Evolutionary conservation across 805 yeast genomes (phyloP), one percentile per base, ranked within the genome.

Genomic region (Nakazawaea wyomingensis): DNA sequence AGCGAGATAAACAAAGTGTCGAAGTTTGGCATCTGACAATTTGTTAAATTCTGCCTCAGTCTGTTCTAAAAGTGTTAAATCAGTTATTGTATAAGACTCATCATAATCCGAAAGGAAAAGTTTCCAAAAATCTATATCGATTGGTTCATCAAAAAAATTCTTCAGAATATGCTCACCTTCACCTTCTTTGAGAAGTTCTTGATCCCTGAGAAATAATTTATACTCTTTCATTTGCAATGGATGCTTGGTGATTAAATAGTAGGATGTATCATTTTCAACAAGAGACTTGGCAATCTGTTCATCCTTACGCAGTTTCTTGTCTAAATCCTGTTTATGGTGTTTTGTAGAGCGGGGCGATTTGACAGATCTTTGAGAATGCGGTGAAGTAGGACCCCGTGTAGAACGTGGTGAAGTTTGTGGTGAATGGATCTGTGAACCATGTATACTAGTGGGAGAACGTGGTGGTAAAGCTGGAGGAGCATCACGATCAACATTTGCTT

Each of bases 71-170:
- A 38, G n/a, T 5, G 14, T 8, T 4, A 28, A 19, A 28, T 43
- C 46, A 4, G 16, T 16, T 2, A 21, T 4, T 10, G 16, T 10
- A 9, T 16, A 17, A 9, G 38, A 11, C 5, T 34, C 32, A 11
- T 34, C 42, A 17, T 43, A 38, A 9, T 43, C 27, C 13, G 21
- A n/a, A 13, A 43, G 32, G 13, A 43, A 28, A 5, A 43, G 11
- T 26, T 34, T 26, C 46, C 46, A 43, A 34, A 43, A 43, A 4
- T 38, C 42, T 7, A 33, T n/a, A 27, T 43, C 46, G 4, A 43
- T 21, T 24, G 24, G 13, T 3, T 21, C n/a, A 5, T 41, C 33
- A 16, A 21, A 29, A 10, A 14, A 9, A 6, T 24, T 19, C 16
- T 14, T n/a, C 6, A 39, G 10, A 3, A n/a, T 16, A 4, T n/a